These are phyloP conservation scores for Chlamydomonas sp. DNA, from an alignment of 139 green algal species.

Conservation along the genomic window DNA sequence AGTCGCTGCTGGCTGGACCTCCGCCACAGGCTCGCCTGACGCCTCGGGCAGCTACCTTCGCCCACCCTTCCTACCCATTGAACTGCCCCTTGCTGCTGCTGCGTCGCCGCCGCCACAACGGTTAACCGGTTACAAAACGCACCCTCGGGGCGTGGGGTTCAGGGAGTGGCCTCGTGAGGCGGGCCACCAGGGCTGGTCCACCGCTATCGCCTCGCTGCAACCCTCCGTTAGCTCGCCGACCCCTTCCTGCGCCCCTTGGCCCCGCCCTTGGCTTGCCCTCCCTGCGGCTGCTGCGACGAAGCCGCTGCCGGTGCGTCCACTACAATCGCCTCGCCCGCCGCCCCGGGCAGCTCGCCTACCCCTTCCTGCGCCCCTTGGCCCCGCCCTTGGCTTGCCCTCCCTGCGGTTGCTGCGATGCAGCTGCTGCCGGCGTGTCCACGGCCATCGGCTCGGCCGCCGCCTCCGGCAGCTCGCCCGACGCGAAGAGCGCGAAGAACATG, in stretches of 20 bases:
- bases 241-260: not conserved
- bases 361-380: not conserved
- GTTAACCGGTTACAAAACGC: too few species aligned
- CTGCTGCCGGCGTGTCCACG: not conserved
- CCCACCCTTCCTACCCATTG: too few species aligned
- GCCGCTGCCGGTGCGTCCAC: not conserved
- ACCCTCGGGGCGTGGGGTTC: too few species aligned
- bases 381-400: not conserved
- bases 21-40: not conserved
- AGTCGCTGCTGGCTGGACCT: not conserved
- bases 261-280: not conserved
- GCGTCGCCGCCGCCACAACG: too few species aligned
- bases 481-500: slow-evolving; percentile 79
- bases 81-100: too few species aligned
- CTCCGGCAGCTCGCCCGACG: slow-evolving; percentile 21
- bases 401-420: not conserved
- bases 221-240: not conserved
- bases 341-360: not conserved
- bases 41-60: not conserved
- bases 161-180: too few species aligned
- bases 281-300: not conserved
- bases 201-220: not conserved
- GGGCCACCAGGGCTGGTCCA: not conserved
- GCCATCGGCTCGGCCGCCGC: not conserved
- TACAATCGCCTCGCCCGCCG: not conserved